Percentiles rank a stretch among this genome's conserved stretches.
phyloP scores from a whole-genome alignment of 1,139 yeast genomes.

The Hyphopichia fennica region DNA sequence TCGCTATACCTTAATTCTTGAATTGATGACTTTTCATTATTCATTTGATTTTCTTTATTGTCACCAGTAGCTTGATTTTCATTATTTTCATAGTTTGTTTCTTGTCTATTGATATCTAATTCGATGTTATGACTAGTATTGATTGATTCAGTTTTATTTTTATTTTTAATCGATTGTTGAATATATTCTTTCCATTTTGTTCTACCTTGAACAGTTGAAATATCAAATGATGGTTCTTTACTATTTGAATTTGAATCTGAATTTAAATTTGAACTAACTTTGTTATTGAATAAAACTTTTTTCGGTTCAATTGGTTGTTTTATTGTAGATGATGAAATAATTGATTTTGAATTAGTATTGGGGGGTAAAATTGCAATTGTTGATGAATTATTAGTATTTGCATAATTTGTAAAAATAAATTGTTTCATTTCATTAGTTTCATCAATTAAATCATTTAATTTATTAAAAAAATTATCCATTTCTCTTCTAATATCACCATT shows the following conservation, averaged over 20 bases:
- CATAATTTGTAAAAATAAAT: conserved; percentile 8
- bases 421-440: conserved; percentile 14
- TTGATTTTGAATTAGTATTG: conserved; percentile 1
- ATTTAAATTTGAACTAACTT: background rate
- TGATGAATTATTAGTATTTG: conserved; percentile 1
- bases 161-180: background rate
- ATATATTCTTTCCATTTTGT: conserved; percentile 19
- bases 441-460: conserved; percentile 6
- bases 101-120: background rate
- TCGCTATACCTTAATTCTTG: conserved; percentile 12
- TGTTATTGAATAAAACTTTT: background rate
- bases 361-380: conserved; percentile 7
- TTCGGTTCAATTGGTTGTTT: background rate
- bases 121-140: background rate
- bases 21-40: background rate
- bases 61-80: background rate
- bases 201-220: conserved; percentile 26
- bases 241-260: background rate
- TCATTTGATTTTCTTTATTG: background rate
- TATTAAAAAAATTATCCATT: conserved; percentile 6
- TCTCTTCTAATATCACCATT: conserved; percentile 17
- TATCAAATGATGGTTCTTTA: conserved; percentile 18
- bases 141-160: background rate
- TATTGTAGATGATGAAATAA: background rate
- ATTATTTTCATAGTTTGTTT: background rate